Evolutionary conservation across 83 land plant genomes (phyloP).

Genomic region (Thuja plicata): DNA sequence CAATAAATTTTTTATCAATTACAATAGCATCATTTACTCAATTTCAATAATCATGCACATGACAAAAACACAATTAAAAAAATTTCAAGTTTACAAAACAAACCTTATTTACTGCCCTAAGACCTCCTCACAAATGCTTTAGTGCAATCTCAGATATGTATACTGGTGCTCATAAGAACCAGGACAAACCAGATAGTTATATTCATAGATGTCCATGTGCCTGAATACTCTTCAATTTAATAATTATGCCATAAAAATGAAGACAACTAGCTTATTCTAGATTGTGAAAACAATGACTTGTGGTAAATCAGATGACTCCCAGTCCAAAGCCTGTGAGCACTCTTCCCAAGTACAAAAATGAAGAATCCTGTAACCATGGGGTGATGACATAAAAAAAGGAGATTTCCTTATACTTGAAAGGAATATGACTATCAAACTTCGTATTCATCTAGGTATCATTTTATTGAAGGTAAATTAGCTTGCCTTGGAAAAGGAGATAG

Average conservation of each 20-base stretch:
- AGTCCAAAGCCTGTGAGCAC: conserved; percentile 81
- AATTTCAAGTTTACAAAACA: not conserved
- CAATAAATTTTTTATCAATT: too few relatives aligned
- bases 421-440: not conserved
- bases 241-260: not conserved
- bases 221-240: not conserved
- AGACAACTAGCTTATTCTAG: not conserved
- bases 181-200: not conserved
- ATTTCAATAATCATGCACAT: too few relatives aligned
- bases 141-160: conserved; percentile 93
- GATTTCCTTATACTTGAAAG: not conserved
- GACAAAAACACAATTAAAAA: not conserved
- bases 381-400: not conserved
- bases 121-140: conserved; percentile 77
- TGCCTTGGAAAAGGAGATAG: conserved; percentile 61
- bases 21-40: too few relatives aligned
- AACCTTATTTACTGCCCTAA: conserved; percentile 90
- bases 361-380: conserved; percentile 34
- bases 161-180: conserved; percentile 50
- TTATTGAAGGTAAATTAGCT: conserved; percentile 6
- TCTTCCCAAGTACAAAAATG: conserved; percentile 69
- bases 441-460: not conserved
- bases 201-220: not conserved
- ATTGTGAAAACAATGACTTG: conserved; percentile 8
- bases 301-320: conserved; percentile 76